Evolutionary conservation across 1,284 basidiomycete genomes (phyloP), one percentile per base, ranked within the genome.

Genomic region (Xerocomus cyaneibrunnescens): DNA sequence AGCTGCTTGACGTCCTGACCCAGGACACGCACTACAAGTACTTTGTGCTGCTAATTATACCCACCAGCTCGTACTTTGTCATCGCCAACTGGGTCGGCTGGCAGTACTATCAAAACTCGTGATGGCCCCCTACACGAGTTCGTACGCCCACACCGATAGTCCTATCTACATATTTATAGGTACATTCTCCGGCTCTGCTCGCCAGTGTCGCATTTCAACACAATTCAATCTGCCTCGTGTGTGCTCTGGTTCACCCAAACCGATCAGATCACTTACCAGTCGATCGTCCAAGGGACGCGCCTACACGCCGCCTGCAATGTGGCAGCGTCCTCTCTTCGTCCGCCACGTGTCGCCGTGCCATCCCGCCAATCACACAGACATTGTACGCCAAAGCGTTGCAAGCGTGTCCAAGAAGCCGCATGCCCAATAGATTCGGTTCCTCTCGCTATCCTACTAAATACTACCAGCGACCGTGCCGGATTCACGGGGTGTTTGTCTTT

Each of bases 21-120:
- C 63, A 69, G 23, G 93, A 95, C 71, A 80, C 75, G 16, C 90
- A 95, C 67, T 95, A 95, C 83, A 94, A 94, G 72, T 96, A 95
- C 71, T 83, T 95, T 58, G 64, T 76, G 13, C 72, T 94, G 13
- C 72, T 96, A 37, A 76, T 94, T 42, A 78, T 97, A 43, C 93
- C 94, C 21, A 87, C 87, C 16, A 83, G 78, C 14, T 78, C 87
- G 30, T 94, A 92, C 72, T 94, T 93, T 68, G 88, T 92, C 46
- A 97, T 98, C 63, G 91, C 93, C 37, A 97, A 97, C 64, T 98
- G 94, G 94, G 91, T 94, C 34, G 92, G 93, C 40, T 96, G 93
- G 92, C 91, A 94, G 68, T 95, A 92, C 69, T 96, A 92, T 69
- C 83, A 87, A 40, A 93, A 92, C 69, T 91, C 92, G 8, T 89